Evolutionary conservation across 352 stramenopile species (phyloP), one percentile per base, ranked within the genome.

Genomic region (Phytophthora citrophthora): DNA sequence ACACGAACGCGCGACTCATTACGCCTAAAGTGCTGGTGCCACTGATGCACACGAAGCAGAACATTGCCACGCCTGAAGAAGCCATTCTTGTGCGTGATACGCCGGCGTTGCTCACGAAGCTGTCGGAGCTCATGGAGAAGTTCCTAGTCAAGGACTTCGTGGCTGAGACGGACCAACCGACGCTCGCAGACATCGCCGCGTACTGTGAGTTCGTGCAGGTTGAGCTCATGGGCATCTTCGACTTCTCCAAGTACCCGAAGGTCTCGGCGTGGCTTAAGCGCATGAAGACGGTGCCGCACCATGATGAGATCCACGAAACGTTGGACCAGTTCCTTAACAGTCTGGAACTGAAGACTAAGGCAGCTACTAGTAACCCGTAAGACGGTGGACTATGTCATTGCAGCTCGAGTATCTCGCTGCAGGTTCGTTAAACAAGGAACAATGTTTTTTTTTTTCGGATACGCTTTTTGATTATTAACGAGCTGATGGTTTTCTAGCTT

Each of bases 1-100:
- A 91, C 80, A 86, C 72, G 49, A 83, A 79, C 62, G 63, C 58
- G 39, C 81, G 81, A 18, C 38, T 68, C 24, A 80, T 80, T 59
- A 88, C 81, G 38, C 36, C 61, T 24, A 58, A 78, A n/a, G 60
- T 90, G 12, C 45, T 90, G 13, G 68, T 75, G 45, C 76, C 77
- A 38, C 54, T 74, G 23, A 52, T 85, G 49, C 66, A 72, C 40
- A 61, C 57, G n/a, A 75, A 74, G 50, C 43, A 65, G 52, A 67
- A 64, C 45, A 59, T 31, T 29, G 67, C 13, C 31, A 86, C 59
- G 1, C 50, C 70, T 0, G 68, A 79, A 16, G 61, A 72, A 39
- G 51, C 61, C 10, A 49, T 74, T 39, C 12, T 72, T 0, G 31
- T 74, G 1, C 71, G 72, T 51, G 56, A 63, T n/a, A 64, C 53